Evolutionary conservation across 1,284 basidiomycete species (phyloP).

Genomic region (Trichosporon asahii): DNA sequence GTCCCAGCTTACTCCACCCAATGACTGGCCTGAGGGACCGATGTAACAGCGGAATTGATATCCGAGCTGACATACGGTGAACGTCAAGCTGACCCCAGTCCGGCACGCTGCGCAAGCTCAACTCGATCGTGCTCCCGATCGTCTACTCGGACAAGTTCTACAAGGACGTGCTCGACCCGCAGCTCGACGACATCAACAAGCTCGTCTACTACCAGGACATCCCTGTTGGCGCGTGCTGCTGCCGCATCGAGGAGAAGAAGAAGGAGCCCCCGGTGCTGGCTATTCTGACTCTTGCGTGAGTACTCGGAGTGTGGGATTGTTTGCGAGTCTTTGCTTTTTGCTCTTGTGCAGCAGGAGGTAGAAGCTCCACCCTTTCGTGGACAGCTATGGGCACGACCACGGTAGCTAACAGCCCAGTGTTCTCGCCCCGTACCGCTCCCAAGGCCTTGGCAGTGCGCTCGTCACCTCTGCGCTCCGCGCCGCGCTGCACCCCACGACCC

Average conservation of each 20-base stretch:
- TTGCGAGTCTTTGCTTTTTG: no score
- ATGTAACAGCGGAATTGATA: no score
- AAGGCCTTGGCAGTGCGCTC: constrained; percentile 47
- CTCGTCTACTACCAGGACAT: constrained; percentile 53
- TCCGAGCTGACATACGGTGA: no score
- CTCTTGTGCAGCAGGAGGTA: no score
- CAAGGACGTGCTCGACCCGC: constrained; percentile 46
- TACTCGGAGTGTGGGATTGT: no score
- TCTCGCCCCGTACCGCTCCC: constrained; percentile 49
- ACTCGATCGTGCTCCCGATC: constrained; percentile 48
- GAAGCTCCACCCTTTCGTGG: no score
- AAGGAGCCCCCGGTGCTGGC: constrained; percentile 42
- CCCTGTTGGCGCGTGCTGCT: constrained; percentile 49
- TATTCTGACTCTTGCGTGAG: constrained; percentile 49
- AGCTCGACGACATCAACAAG: constrained; percentile 50
- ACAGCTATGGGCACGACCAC: no score
- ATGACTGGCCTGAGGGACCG: no score
- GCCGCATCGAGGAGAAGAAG: constrained; percentile 28
- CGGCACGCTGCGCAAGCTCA: constrained; percentile 48
- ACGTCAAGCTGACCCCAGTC: constrained; percentile 31
- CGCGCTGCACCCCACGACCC: constrained; percentile 41
- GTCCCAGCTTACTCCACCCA: no score
- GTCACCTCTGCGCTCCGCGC: constrained; percentile 38
- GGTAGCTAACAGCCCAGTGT: constrained; percentile 29
- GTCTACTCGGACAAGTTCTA: constrained; percentile 52